These are phyloP conservation scores for Pythium rhizo-oryzae DNA, from an alignment of 352 stramenopile genomes.

Conservation along the genomic window DNA sequence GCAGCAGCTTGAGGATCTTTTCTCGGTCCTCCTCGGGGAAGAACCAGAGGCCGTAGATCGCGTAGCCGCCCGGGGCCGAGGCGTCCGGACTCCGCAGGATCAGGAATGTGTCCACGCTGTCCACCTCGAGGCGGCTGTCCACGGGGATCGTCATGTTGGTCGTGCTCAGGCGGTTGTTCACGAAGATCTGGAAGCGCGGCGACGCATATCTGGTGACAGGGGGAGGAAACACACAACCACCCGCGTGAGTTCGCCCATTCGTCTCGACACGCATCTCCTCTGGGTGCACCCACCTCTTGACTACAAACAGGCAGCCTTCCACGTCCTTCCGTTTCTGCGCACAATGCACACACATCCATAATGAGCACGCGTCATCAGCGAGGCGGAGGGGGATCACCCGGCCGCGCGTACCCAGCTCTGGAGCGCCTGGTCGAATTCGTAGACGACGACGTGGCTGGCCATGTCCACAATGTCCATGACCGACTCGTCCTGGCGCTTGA, in stretches of 20 bases:
- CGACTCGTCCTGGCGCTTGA: conserved; percentile 81
- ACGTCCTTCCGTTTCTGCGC: conserved; percentile 86
- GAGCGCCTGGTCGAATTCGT: conserved; percentile 84
- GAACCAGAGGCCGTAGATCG: conserved; percentile 89
- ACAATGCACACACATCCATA: conserved; percentile 32
- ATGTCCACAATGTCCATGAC: conserved; percentile 86
- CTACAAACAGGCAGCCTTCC: conserved; percentile 83
- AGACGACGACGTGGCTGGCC: conserved; percentile 86
- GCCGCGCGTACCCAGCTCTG: conserved; percentile 75
- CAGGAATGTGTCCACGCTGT: conserved; percentile 85
- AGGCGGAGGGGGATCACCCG: not conserved
- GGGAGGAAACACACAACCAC: not conserved
- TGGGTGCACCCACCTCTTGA: conserved; percentile 54
- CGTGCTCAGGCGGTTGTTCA: conserved; percentile 90
- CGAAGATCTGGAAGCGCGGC: conserved; percentile 84
- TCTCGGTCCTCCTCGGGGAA: conserved; percentile 83
- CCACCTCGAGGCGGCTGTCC: conserved; percentile 71
- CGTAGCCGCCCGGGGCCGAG: conserved; percentile 45
- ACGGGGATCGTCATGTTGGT: conserved; percentile 85
- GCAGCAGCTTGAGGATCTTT: conserved; percentile 76
- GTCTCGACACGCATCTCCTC: not conserved
- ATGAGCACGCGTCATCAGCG: not conserved
- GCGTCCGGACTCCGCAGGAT: conserved; percentile 71
- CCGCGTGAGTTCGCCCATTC: not conserved
- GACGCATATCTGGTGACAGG: conserved; percentile 50